Base-by-base conservation (phyloP, 2,329 filamentous ascomycete genomes). In the Phyllosticta capitalensis region DNA sequence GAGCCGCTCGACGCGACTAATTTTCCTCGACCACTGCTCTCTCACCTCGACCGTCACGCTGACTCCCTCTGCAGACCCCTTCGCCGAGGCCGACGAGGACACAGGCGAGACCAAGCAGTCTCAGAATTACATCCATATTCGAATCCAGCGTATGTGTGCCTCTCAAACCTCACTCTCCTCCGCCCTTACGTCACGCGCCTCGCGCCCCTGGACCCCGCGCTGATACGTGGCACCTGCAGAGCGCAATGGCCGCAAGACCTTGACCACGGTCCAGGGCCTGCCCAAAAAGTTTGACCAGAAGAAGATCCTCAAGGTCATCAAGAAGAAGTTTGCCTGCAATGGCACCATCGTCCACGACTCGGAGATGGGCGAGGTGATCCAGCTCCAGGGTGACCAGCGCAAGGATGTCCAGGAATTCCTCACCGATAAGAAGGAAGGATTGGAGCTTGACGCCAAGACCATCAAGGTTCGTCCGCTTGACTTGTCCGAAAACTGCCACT, bases 261-360 rank as follows among this genome's bases (percentile, higher is more conserved):
- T 99, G 88, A 99, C 94, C 71, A 99, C 94, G 71, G 92, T 99
- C 73, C 92, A 97, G 85, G 94, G 94, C 79, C 87, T 99, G 72
- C 92, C 94, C 65, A 94, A 94, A 83, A 96, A 97, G 76, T 97
- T 96, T 74, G 92, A 96, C 80, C 91, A 94, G 79, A 97, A 96
- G 86, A 96, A 96, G 82, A 96, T 99, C 76, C 87, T 99, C 72
- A 96, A 96, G 83, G 92, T 95, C 79, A 96, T 97, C 83, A 97
- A 97, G 87, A 97, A 97, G 86, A 94, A 96, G 76, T 97, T 97
- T 74, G 92, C 94, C 78, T 97, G 92, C 90, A 97, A 99, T 96
- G 94, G 94, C 84, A 97, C 92, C 80, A 95, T 97, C 77, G 92
- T 97, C 78, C 85, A 85, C 74, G 92, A 97, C 79, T 84, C 83